Conservation (phyloP, 208 protist genomes). For the Leishmania aethiopica region DNA sequence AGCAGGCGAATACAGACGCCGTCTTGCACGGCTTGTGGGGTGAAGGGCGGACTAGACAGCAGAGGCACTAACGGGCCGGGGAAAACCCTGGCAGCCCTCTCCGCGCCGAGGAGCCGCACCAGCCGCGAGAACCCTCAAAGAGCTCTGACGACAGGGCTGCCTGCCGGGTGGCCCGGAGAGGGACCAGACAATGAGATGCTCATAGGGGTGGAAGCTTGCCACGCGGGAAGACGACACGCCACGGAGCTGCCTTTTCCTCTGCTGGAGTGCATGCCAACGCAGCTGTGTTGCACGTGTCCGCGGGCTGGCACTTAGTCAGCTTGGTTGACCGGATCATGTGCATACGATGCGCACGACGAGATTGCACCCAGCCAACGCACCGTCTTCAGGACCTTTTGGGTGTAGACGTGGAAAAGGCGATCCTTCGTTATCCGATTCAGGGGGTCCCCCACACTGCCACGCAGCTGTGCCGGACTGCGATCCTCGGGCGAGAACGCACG, state of each 20-base stretch:
- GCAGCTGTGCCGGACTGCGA: not conserved
- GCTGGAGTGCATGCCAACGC: not conserved
- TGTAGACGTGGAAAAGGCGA: too few species aligned
- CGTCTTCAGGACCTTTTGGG: too few species aligned
- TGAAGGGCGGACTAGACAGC: not conserved
- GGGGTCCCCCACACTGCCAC: not conserved
- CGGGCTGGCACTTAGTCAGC: not conserved
- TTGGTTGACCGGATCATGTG: too few species aligned
- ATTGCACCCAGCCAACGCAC: too few species aligned
- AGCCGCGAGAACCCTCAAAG: not conserved
- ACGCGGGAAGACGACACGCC: not conserved
- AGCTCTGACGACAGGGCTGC: not conserved
- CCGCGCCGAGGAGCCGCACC: not conserved
- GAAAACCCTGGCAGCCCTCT: not conserved
- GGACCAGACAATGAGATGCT: not conserved
- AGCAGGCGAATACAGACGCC: not conserved
- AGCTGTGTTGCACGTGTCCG: not conserved
- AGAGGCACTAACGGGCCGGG: not conserved
- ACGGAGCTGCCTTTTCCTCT: not conserved
- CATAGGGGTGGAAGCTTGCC: not conserved
- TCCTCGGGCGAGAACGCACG: not conserved
- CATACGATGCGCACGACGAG: too few species aligned
- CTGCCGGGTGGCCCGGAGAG: not conserved
- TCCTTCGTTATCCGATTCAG: not conserved
- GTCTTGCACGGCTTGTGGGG: not conserved